Percentiles rank a stretch among this genome's conserved stretches.
phyloP scores from a whole-genome alignment of 306 rosid species.

The Carpinus fangiana region DNA sequence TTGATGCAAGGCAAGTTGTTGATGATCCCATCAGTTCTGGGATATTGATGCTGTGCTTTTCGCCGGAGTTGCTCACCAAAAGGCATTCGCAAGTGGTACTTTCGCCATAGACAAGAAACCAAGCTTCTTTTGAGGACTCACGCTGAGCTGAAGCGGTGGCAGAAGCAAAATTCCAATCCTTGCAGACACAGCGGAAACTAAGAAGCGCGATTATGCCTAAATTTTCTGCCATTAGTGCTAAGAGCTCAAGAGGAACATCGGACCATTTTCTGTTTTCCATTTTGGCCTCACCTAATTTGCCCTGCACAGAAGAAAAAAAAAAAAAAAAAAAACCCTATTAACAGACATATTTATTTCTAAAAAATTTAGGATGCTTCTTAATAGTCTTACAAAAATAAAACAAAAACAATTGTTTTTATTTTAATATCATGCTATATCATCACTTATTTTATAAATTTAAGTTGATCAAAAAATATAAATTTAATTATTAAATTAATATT shows the following conservation, averaged over 20 bases:
- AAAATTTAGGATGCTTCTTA: no score
- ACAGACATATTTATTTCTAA: no score
- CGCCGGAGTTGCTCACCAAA: background rate
- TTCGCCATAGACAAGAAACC: slow-evolving; percentile 30
- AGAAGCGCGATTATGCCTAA: slow-evolving; percentile 25
- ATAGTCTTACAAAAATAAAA: no score
- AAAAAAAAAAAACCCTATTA: no score
- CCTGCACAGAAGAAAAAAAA: no score
- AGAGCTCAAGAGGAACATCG: slow-evolving; percentile 26
- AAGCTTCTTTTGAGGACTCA: slow-evolving; percentile 6
- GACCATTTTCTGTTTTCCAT: slow-evolving; percentile 18
- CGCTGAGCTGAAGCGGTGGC: background rate
- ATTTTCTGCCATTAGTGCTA: slow-evolving; percentile 2
- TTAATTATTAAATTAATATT: no score
- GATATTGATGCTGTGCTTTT: background rate
- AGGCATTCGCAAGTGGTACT: background rate
- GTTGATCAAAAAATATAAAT: no score
- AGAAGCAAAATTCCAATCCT: slow-evolving; percentile 34
- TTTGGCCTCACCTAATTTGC: background rate
- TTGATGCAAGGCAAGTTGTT: slow-evolving; percentile 41
- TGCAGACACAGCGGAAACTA: slow-evolving; percentile 35
- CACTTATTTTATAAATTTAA: no score
- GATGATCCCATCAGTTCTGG: slow-evolving; percentile 16
- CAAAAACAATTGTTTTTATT: no score
- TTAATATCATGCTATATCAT: no score